Base-by-base conservation (phyloP, 192 early-diverging fungal species). In the Funneliformis mosseae region DNA sequence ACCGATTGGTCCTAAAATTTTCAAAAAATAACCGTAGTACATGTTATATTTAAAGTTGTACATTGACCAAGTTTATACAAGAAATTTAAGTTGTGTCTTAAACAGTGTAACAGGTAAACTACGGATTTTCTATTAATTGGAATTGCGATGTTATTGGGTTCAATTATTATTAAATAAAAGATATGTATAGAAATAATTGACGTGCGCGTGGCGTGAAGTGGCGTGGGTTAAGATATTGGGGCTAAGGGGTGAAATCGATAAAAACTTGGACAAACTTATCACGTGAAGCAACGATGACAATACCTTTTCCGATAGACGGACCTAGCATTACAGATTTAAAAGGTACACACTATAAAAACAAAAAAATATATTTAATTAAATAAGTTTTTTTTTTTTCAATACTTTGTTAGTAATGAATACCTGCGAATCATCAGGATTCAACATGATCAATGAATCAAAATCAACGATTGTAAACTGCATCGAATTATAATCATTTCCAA, bases 371-470 rank as follows among this genome's bases (percentile, higher is more conserved):
- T 11, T 33, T 16, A 3, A 66, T 28, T 66, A 66, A 55, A 28
- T 23, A 66, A 28, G 0, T 21, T 11, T 66, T 66, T 33, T 27
- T 25, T 16, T 50, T 46, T 18, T 28, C 38, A 70, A 27, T 43
- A 16, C 9, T 0, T 14, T 64, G 62, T 72, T 0, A 8, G n/a
- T 8, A n/a, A 25, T 23, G 33, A 39, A 38, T 83, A 86, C 85
- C 79, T 83, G 78, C 61, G 82, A 83, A 78, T 83, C 83, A 1
- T 83, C 83, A 0, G 83, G 82, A 5, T 81, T 80, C n/a, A 86
- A 77, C 69, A 83, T 81, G 21, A 86, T 83, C 18, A 81, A 78
- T 41, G 70, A 80, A 38, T 86, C 85, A 83, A 85, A 85, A 50
- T 83, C 59, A 50, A 86, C 62, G 6, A 77, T 81, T 64, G 82